Percentiles rank a stretch among this genome's conserved stretches.
Evolutionary conservation across 805 yeast genomes (phyloP).

Genomic region (Nakazawaea populi): DNA sequence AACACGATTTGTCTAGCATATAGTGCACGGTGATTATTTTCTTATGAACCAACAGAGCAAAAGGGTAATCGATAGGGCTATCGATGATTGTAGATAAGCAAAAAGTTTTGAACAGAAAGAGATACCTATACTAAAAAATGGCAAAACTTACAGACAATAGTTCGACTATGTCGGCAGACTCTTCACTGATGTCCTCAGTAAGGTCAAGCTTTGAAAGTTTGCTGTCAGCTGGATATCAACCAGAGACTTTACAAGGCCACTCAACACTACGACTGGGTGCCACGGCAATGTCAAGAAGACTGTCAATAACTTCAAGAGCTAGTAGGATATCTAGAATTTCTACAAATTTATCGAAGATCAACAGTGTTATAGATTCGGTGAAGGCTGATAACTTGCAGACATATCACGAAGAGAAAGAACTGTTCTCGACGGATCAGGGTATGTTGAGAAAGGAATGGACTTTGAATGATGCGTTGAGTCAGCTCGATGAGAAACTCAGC

Average conservation of each 20-base stretch:
- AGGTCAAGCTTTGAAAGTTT: neutral
- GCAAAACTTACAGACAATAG: neutral
- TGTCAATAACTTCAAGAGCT: neutral
- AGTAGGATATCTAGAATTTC: conserved; percentile 1
- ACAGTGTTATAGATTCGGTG: conserved; percentile 15
- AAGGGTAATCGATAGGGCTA: too few species aligned
- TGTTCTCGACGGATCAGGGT: conserved; percentile 13
- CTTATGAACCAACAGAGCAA: too few species aligned
- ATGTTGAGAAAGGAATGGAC: conserved; percentile 17
- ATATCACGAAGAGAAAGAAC: conserved; percentile 9
- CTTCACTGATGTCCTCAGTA: neutral
- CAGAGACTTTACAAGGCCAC: neutral
- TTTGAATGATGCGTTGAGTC: conserved; percentile 19
- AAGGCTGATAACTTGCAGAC: conserved; percentile 19
- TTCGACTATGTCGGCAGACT: conserved; percentile 11
- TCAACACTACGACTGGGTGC: neutral
- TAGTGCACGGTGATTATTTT: too few species aligned
- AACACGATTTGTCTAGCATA: too few species aligned
- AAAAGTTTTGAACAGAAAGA: too few species aligned
- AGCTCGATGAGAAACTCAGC: conserved; percentile 13
- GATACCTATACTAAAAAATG: neutral
- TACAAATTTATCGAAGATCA: conserved; percentile 2
- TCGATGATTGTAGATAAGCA: too few species aligned
- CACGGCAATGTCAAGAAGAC: conserved; percentile 1
- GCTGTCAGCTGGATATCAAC: conserved; percentile 13